Base-by-base conservation (phyloP, 345 rosid genomes). In the Toxicodendron radicans region DNA sequence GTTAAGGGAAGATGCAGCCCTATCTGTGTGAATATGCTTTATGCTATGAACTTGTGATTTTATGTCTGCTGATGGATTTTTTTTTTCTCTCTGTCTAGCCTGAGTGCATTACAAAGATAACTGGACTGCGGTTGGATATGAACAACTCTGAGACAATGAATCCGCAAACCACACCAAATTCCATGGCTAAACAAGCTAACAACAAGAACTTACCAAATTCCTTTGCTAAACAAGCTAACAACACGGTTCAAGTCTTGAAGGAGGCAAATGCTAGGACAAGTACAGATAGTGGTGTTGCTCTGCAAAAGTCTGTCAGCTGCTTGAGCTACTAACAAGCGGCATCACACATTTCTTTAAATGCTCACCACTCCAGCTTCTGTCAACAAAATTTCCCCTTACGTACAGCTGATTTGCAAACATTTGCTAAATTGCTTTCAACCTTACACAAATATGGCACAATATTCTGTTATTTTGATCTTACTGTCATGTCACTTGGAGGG, bases 111-210 rank as follows among this genome's bases (percentile, higher is more conserved):
- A 72, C 72, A 63, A 53, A 71, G 56, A 60, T 63, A 10, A 74
- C 68, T 17, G 75, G 71, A 63, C 72, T 71, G 78, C 59, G 68
- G 41, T 32, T 54, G 68, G 75, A 80, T 62, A 67, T 76, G 73
- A 76, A 62, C 23, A 62, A 71, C 18, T 45, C 72, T 16, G 66
- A 79, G 49, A 20, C 76, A 21, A 62, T 53, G 38, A 76, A 73
- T 78, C 32, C 60, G 41, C 49, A 70, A 30, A 62, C 49, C 32
- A 30, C 71, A 7, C 64, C 79, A 14, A 67, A 20, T 59, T 71
- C 75, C 23, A 60, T 71, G 70, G 62, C 56, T 24, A 70, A 35
- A n/a, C 73, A 74, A 52, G 85, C 52, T 56, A 38, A 38, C 43
- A 35, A 6, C 43, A 38, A 38, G 43, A 38, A 38, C 54, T 51